A percentile compares a stretch with the other conserved stretches of the same genome.
Evolutionary conservation across 495 filamentous ascomycete species (phyloP).

Genomic region (Neurospora sp.): DNA sequence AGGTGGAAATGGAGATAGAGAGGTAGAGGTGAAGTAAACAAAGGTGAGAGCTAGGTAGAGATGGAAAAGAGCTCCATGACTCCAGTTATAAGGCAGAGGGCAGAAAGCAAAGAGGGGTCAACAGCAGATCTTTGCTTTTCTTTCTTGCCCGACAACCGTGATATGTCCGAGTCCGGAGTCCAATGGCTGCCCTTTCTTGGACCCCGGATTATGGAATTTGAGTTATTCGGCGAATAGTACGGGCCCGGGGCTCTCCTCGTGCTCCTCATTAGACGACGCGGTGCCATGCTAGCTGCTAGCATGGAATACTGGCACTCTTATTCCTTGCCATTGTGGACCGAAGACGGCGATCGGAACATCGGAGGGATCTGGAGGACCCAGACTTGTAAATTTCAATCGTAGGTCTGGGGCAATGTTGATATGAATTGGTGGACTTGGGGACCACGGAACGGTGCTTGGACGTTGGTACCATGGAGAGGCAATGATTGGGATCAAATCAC

Average conservation of each 20-base stretch:
- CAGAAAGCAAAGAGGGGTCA: not conserved
- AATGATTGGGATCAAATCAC: not conserved
- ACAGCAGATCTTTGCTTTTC: not conserved
- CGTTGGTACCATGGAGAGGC: not conserved
- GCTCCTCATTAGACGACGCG: no score
- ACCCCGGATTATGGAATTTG: no score
- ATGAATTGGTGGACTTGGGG: not conserved
- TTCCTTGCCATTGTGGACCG: not conserved
- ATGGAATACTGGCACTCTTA: not conserved
- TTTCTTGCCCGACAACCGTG: not conserved
- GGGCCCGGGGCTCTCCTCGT: no score
- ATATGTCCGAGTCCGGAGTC: no score
- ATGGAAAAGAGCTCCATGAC: not conserved
- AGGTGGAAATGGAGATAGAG: not conserved
- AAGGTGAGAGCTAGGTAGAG: not conserved
- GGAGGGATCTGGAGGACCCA: not conserved
- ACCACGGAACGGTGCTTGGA: not conserved
- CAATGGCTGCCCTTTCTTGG: no score
- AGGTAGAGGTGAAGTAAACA: not conserved
- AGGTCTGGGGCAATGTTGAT: not conserved
- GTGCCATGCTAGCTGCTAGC: not conserved
- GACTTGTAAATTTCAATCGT: not conserved
- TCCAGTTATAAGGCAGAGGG: not conserved
- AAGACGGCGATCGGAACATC: not conserved
- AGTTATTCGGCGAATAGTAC: no score